Evolutionary conservation across 1,284 basidiomycete genomes (phyloP), one percentile per base, ranked within the genome.

Genomic region (Ganoderma lucidum): DNA sequence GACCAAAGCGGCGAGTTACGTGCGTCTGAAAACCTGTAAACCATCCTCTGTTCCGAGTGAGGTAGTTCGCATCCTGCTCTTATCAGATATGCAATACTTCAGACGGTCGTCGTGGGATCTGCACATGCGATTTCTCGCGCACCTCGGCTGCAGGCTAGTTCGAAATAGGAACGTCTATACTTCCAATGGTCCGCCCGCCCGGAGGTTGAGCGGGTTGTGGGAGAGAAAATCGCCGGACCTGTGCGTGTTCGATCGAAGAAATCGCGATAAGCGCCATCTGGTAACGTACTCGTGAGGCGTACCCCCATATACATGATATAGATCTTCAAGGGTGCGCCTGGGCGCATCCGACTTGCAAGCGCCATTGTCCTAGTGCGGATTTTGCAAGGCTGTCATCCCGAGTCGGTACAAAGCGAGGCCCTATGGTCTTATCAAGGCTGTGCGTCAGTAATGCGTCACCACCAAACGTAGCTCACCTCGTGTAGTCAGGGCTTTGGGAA

Each of bases 211-310:
- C 30, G 48, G 19, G 10, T 60, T 66, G 65, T 67, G 53, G 48
- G 61, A 58, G 61, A 23, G 42, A 28, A 44, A 60, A 53, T 62
- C 61, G 51, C 65, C 65, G 61, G 60, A 56, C 37, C 42, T 42
- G 55, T 45, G 53, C 53, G 53, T 6, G 61, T 62, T 14, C 23
- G 39, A 62, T 66, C 60, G 56, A 32, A 60, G 61, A 48, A 67
- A 51, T 53, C 35, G 19, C 51, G 45, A 63, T 63, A 67, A 23
- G 65, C 65, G 65, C 65, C 39, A 61, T n/a, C 17, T 12, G 55
- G 28, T 58, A 42, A 65, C 39, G 55, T 30, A 45, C 39, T 12
- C 48, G 10, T 28, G 48, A 51, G 48, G 10, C 23, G 48, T 51
- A 12, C 23, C 48, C 48, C 48, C 23, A 51, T 51, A 51, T 51